Evolutionary conservation across 2,329 filamentous ascomycete genomes (phyloP).

Genomic region (Tothia fuscella): DNA sequence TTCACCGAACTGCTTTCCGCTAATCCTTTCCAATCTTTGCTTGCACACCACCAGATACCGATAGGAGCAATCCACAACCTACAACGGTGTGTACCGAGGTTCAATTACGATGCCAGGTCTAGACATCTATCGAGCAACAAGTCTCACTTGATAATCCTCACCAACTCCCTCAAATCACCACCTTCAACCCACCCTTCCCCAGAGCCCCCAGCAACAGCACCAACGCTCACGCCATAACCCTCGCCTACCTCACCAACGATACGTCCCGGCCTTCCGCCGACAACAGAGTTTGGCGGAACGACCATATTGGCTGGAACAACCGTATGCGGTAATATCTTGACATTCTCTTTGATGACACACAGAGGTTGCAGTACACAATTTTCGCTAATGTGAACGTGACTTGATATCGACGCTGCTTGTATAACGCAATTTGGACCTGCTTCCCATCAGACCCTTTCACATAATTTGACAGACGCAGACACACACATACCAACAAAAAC

Average conservation of each 20-base stretch:
- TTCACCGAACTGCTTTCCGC: too few relatives aligned
- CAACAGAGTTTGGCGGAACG: constrained; percentile 80
- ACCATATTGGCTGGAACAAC: constrained; percentile 83
- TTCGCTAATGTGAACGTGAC: constrained; percentile 73
- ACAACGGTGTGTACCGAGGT: too few relatives aligned
- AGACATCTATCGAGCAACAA: too few relatives aligned
- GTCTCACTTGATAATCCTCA: constrained; percentile 30
- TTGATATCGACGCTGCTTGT: constrained; percentile 72
- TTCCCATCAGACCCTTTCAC: neutral
- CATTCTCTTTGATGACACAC: constrained; percentile 86
- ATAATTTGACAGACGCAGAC: neutral
- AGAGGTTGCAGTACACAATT: constrained; percentile 72
- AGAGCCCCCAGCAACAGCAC: constrained; percentile 20
- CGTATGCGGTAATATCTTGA: constrained; percentile 71
- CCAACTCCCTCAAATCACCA: constrained; percentile 36
- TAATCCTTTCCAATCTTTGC: too few relatives aligned
- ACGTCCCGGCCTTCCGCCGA: constrained; percentile 47
- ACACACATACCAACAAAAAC: constrained; percentile 68
- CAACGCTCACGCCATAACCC: constrained; percentile 35
- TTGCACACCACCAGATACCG: too few relatives aligned
- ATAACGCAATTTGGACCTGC: constrained; percentile 48
- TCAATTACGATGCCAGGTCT: too few relatives aligned
- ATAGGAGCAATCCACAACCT: too few relatives aligned
- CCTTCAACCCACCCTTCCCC: constrained; percentile 38
- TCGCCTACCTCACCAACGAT: constrained; percentile 38